Evolutionary conservation across 129 eudicot species (phyloP).

Genomic region (Flaveria linearis): DNA sequence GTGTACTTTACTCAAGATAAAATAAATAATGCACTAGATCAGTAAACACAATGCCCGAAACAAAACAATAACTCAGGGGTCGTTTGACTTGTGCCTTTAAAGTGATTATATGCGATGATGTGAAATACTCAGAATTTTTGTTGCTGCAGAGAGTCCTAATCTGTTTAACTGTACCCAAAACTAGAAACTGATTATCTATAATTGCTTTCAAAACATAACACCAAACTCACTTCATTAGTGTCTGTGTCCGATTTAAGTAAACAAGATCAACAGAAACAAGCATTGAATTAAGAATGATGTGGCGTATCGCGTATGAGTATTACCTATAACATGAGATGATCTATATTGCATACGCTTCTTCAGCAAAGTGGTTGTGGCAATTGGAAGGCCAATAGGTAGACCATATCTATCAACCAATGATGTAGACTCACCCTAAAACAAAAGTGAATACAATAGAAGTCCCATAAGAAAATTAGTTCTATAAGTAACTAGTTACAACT

Average conservation of each 20-base stretch:
- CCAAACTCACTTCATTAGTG: too few species aligned
- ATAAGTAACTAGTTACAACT: too few species aligned
- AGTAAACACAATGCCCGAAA: neutral
- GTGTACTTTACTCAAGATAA: neutral
- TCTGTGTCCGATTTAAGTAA: neutral
- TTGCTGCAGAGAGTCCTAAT: too few species aligned
- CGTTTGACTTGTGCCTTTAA: neutral
- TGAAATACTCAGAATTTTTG: neutral
- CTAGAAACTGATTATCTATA: too few species aligned
- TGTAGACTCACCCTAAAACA: slow-evolving; percentile 87
- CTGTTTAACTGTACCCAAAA: too few species aligned
- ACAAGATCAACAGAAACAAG: neutral
- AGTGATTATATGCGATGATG: neutral
- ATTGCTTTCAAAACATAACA: too few species aligned
- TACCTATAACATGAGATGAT: slow-evolving; percentile 93
- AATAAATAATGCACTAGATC: neutral
- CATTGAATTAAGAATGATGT: too few species aligned
- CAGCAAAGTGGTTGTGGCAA: slow-evolving; percentile 64
- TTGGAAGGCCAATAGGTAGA: slow-evolving; percentile 70
- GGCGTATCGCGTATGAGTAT: neutral
- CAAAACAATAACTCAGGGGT: neutral
- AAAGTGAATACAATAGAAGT: neutral
- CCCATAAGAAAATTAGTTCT: too few species aligned
- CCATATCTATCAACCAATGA: slow-evolving; percentile 83
- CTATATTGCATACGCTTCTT: slow-evolving; percentile 81